Evolutionary conservation across 176 grass and related monocot species (phyloP).

Genomic region (Areca catechu): DNA sequence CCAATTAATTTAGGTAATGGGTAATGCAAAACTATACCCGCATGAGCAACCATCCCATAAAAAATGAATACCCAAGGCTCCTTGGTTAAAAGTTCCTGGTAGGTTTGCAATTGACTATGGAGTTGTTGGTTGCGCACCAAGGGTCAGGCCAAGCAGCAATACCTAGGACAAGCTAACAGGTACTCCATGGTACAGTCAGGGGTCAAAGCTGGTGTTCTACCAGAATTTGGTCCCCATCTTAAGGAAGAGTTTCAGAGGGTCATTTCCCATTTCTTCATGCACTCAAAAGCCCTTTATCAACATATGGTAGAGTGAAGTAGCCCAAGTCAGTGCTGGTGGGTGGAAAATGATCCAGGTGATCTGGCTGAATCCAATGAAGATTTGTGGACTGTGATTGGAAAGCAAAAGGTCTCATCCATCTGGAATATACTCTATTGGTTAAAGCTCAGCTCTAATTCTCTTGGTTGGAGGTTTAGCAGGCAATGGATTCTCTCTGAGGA

Average conservation of each 20-base stretch:
- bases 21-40: too few species aligned
- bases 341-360: not conserved
- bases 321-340: too few species aligned
- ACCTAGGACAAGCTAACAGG: not conserved
- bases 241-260: not conserved
- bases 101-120: too few species aligned
- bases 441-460: not conserved
- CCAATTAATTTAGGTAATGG: too few species aligned
- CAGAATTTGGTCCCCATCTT: not conserved
- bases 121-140: not conserved
- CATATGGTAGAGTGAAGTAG: too few species aligned
- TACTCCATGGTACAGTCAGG: not conserved
- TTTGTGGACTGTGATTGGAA: too few species aligned
- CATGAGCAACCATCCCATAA: too few species aligned
- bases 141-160: not conserved
- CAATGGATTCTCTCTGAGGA: not conserved
- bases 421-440: not conserved
- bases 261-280: too few species aligned
- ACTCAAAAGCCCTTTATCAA: too few species aligned
- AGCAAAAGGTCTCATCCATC: too few species aligned
- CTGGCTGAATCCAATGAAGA: not conserved
- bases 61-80: too few species aligned
- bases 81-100: too few species aligned
- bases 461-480: not conserved
- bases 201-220: not conserved